Evolutionary conservation across 2,329 filamentous ascomycete species (phyloP).

Genomic region (Hypoxylon sp.): DNA sequence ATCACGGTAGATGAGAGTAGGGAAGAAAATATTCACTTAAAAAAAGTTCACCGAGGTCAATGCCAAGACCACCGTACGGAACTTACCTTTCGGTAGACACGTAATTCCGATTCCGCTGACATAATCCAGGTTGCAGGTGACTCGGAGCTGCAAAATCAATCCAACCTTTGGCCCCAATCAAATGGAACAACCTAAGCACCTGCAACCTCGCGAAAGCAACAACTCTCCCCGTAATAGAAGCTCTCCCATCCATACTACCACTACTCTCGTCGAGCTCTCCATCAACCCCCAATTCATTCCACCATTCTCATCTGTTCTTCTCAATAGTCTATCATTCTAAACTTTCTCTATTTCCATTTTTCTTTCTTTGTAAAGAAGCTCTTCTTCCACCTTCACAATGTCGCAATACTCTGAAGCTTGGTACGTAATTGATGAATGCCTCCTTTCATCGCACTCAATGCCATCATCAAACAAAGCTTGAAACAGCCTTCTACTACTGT

Average conservation of each 20-base stretch:
- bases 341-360: conserved; percentile 26
- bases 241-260: conserved; percentile 21
- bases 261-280: conserved; percentile 32
- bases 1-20: not conserved
- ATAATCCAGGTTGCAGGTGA: conserved; percentile 38
- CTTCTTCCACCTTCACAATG: conserved; percentile 48
- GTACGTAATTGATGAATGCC: conserved; percentile 53
- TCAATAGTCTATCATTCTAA: conserved; percentile 31
- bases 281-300: conserved; percentile 38
- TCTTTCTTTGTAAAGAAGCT: conserved; percentile 31
- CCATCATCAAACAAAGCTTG: conserved; percentile 46
- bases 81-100: conserved; percentile 14
- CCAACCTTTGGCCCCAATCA: conserved; percentile 44
- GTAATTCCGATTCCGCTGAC: conserved; percentile 41
- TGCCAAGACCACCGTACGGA: conserved; percentile 15
- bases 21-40: conserved; percentile 14
- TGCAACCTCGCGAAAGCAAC: conserved; percentile 43
- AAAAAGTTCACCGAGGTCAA: conserved; percentile 29
- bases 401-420: conserved; percentile 54
- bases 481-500: conserved; percentile 31
- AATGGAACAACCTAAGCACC: conserved; percentile 47
- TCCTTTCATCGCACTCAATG: conserved; percentile 39
- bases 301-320: conserved; percentile 28
- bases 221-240: conserved; percentile 42
- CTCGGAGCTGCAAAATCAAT: conserved; percentile 46